Percentiles rank a stretch among this genome's conserved stretches.
Evolutionary conservation across 768 basidiomycete species (phyloP).

Genomic region (Hericium erinaceus): DNA sequence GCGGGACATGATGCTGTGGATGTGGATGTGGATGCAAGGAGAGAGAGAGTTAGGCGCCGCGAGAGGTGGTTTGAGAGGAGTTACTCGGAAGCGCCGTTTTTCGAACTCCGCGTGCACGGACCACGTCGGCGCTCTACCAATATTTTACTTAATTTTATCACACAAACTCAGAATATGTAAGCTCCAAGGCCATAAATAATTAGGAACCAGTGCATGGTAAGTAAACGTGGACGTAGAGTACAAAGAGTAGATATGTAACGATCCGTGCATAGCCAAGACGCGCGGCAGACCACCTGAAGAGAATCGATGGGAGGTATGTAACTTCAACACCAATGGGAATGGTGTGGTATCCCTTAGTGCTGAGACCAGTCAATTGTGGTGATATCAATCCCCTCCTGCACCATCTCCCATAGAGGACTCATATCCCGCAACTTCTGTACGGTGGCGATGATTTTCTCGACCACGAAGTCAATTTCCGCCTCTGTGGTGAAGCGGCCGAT

Average conservation of each 20-base stretch:
- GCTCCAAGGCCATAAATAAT: not conserved
- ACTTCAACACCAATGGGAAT: no score
- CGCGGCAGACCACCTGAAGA: no score
- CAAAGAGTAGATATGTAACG: not conserved
- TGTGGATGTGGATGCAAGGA: conserved; percentile 5
- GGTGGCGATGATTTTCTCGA: conserved; percentile 77
- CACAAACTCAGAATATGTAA: no score
- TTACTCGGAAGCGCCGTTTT: not conserved
- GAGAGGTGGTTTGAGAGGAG: not conserved
- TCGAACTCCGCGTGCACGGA: conserved; percentile 3
- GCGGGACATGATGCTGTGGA: conserved; percentile 52
- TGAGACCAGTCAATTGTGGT: conserved; percentile 92
- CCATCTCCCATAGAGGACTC: conserved; percentile 99
- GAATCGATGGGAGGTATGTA: no score
- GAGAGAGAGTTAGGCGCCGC: not conserved
- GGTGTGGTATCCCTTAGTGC: conserved; percentile 24
- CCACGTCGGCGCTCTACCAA: not conserved
- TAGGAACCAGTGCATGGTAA: not conserved
- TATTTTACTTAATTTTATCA: no score
- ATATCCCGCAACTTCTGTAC: conserved; percentile 87
- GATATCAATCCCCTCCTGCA: conserved; percentile 96
- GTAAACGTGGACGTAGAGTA: not conserved
- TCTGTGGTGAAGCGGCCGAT: conserved; percentile 98
- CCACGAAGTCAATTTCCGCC: conserved; percentile 91
- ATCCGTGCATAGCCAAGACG: not conserved